Evolutionary conservation across 768 basidiomycete species (phyloP).

Genomic region (Mycena rebaudengoi): DNA sequence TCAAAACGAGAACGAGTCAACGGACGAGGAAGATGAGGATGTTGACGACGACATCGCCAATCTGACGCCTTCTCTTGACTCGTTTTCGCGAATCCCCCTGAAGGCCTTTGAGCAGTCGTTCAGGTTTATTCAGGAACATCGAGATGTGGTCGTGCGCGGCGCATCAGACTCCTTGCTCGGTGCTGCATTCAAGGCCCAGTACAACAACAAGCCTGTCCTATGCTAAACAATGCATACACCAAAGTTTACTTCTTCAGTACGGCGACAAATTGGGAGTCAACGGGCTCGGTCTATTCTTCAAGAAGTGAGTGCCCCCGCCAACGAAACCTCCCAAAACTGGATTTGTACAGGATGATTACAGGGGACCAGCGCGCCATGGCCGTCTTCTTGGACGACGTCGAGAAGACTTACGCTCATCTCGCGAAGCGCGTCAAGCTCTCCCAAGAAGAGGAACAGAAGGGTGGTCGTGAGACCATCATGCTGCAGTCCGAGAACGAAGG

Average conservation of each 20-base stretch:
- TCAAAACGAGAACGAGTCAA: conserved; percentile 31
- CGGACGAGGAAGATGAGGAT: conserved; percentile 42
- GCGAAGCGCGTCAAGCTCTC: conserved; percentile 75
- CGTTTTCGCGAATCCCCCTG: conserved; percentile 80
- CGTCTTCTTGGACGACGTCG: conserved; percentile 91
- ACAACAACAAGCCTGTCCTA: conserved; percentile 69
- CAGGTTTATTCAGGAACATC: conserved; percentile 86
- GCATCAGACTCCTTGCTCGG: conserved; percentile 92
- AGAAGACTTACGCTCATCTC: conserved; percentile 86
- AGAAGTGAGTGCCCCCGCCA: conserved; percentile 70
- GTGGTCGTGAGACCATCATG: conserved; percentile 87
- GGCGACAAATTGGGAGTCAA: conserved; percentile 92
- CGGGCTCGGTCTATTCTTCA: conserved; percentile 93
- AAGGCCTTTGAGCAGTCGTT: conserved; percentile 81
- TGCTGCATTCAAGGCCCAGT: conserved; percentile 87
- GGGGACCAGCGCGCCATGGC: conserved; percentile 77
- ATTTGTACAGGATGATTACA: conserved; percentile 74
- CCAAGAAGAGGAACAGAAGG: conserved; percentile 65
- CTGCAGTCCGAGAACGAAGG: conserved; percentile 89
- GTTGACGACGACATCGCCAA: conserved; percentile 76
- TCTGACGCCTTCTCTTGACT: conserved; percentile 79
- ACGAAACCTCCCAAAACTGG: conserved; percentile 5
- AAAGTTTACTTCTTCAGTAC: conserved; percentile 92
- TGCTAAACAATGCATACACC: conserved; percentile 91
- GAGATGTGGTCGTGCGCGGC: conserved; percentile 85